Evolutionary conservation across 2,329 filamentous ascomycete species (phyloP).

Genomic region (Pseudogymnoascus sp.): DNA sequence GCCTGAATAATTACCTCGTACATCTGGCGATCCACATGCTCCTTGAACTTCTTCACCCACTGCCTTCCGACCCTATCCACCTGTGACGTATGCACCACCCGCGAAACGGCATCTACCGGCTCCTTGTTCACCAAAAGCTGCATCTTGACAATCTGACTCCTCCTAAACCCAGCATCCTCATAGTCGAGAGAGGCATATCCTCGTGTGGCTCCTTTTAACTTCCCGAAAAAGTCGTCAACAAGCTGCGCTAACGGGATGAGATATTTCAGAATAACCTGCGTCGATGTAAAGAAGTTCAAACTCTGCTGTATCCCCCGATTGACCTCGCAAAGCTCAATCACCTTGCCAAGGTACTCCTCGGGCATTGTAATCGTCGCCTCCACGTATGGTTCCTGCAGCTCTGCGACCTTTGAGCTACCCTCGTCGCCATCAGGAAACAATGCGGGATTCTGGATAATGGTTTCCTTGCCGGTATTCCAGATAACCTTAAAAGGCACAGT

Average conservation of each 20-base stretch:
- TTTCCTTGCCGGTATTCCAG: slow-evolving; percentile 68
- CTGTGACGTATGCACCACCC: slow-evolving; percentile 78
- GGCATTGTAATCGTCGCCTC: slow-evolving; percentile 81
- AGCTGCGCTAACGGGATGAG: slow-evolving; percentile 79
- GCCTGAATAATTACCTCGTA: slow-evolving; percentile 96
- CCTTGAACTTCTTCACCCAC: slow-evolving; percentile 95
- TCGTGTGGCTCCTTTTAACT: slow-evolving; percentile 86
- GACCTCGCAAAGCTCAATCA: slow-evolving; percentile 88
- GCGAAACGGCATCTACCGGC: slow-evolving; percentile 89
- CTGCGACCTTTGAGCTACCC: slow-evolving; percentile 43
- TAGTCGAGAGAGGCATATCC: slow-evolving; percentile 96
- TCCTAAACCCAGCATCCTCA: slow-evolving; percentile 83
- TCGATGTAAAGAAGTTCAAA: slow-evolving; percentile 82
- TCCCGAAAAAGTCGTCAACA: slow-evolving; percentile 96
- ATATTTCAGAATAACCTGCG: slow-evolving; percentile 92
- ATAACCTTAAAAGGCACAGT: slow-evolving; percentile 86
- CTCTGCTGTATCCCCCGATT: slow-evolving; percentile 83
- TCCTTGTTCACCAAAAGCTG: slow-evolving; percentile 89
- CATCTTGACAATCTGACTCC: slow-evolving; percentile 75
- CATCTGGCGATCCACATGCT: slow-evolving; percentile 94
- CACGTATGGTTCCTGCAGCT: slow-evolving; percentile 68
- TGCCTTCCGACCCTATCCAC: slow-evolving; percentile 69
- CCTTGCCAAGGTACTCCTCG: slow-evolving; percentile 86
- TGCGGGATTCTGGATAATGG: slow-evolving; percentile 75
- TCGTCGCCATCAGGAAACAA: slow-evolving; percentile 68